Base-by-base conservation (phyloP, 768 basidiomycete species). In the Russula olivacea region DNA sequence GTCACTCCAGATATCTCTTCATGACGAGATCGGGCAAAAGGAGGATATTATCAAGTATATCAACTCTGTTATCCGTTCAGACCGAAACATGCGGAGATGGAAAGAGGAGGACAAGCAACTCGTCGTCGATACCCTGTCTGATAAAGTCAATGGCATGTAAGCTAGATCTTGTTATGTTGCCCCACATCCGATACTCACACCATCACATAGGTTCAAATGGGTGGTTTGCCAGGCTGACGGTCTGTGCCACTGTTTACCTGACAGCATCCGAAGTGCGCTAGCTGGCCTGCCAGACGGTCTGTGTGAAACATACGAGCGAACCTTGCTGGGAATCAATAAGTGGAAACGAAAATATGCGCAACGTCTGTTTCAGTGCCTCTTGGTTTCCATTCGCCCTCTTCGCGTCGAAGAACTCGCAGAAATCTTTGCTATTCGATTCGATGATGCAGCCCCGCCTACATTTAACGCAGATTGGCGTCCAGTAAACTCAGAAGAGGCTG, bases 131-230 rank as follows among this genome's bases (percentile, higher is more conserved):
- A 21, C 17, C 0, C 61, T 63, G 2, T 47, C 61, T 11, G 15
- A 28, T 11, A 59, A 47, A 34, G 57, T 50, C 2, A 41, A 63
- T 14, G 61, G 61, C 28, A 63, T 63, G 61, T 63, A 28, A 38
- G 30, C 30, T 30, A 30, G 30, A 28, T 28, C 28, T 28, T 28
- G 2, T 28, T 28, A 28, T 28, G 28, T 28, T 4, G 4, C 28
- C 28, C 28, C 28, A 4, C 28, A 28, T 28, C 2, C 4, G 28
- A 28, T 28, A 28, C 28, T 28, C 28, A 28, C 3, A 6, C 30
- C 9, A n/a, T n/a, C 50, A 17, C 1, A 25, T 14, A 36, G 53
- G 53, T 54, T 54, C 6, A 2, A 36, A 3, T 54, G 36, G 53
- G 12, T 52, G 0, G 50, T 52, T 19, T 52, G 50, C 50, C 50